A percentile compares a stretch with the other conserved stretches of the same genome.
Conservation (phyloP, 148 eudicot genomes). For the Chenopodium quinoa region DNA sequence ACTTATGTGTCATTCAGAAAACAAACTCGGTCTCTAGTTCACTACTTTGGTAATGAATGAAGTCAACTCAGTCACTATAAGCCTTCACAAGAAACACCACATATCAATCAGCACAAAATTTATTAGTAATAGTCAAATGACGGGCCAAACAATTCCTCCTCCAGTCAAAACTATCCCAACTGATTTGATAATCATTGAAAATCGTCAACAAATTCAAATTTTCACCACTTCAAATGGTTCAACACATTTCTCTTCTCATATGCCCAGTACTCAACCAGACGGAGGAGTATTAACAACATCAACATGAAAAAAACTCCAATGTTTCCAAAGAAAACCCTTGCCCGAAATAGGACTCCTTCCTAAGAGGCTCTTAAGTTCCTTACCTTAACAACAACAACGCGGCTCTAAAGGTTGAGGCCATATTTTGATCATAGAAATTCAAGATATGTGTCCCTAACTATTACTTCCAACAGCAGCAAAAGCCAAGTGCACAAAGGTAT, state of each 20-base stretch:
- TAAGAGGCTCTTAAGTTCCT: background rate
- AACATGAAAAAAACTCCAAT: background rate
- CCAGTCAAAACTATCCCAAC: background rate
- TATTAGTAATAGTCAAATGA: background rate
- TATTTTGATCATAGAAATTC: background rate
- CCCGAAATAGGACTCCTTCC: background rate
- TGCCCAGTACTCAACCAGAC: background rate
- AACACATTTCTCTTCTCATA: background rate
- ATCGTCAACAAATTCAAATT: background rate
- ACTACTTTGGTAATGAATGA: background rate
- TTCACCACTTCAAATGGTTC: background rate
- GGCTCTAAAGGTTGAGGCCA: too few species aligned
- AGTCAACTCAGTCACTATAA: background rate
- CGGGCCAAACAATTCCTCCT: background rate
- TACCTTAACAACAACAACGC: background rate
- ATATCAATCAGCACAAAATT: background rate
- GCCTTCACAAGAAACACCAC: background rate
- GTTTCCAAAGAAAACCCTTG: background rate
- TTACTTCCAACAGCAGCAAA: background rate
- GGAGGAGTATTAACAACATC: background rate
- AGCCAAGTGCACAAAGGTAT: background rate
- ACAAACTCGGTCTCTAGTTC: background rate
- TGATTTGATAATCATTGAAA: background rate
- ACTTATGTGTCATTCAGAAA: background rate
- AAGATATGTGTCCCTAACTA: background rate